Evolutionary conservation across 495 filamentous ascomycete species (phyloP).

Genomic region (Xylaria longipes): DNA sequence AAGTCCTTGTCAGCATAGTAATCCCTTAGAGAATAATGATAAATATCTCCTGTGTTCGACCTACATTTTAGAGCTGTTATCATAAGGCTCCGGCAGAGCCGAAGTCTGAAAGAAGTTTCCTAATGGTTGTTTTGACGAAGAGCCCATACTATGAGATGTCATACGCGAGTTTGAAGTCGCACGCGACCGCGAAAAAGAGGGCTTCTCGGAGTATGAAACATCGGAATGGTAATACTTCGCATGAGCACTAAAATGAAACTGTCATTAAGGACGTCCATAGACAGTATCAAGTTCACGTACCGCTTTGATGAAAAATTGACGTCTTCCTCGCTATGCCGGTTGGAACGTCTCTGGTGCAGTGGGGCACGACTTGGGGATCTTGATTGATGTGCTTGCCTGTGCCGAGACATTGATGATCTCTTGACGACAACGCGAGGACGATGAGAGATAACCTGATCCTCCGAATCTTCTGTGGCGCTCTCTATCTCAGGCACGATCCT

Average conservation of each 20-base stretch:
- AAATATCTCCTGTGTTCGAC: constrained; percentile 23
- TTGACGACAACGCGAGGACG: constrained; percentile 34
- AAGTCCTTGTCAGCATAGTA: constrained; percentile 5
- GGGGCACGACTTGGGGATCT: constrained; percentile 37
- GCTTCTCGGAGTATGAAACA: constrained; percentile 34
- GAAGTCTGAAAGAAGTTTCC: constrained; percentile 43
- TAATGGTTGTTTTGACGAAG: constrained; percentile 46
- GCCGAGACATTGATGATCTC: constrained; percentile 32
- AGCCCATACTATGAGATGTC: constrained; percentile 48
- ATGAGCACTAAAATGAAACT: constrained; percentile 21
- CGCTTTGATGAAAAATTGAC: constrained; percentile 45
- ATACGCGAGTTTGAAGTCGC: constrained; percentile 45
- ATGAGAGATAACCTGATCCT: constrained; percentile 33
- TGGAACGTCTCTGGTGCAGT: constrained; percentile 25
- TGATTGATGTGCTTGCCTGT: constrained; percentile 27
- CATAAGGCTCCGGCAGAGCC: constrained; percentile 34
- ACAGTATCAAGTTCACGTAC: constrained; percentile 33
- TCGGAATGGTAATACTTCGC: constrained; percentile 51
- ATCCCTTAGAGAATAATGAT: constrained; percentile 17
- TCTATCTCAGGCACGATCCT: constrained; percentile 35
- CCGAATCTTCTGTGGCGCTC: constrained; percentile 40
- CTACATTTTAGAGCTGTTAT: constrained; percentile 44
- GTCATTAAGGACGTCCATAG: background rate
- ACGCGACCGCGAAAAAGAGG: constrained; percentile 41
- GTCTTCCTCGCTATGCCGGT: constrained; percentile 41